Percentiles rank a stretch among this genome's conserved stretches.
Conservation (phyloP, 2,329 filamentous ascomycete genomes). For the Claviceps sorghi region DNA sequence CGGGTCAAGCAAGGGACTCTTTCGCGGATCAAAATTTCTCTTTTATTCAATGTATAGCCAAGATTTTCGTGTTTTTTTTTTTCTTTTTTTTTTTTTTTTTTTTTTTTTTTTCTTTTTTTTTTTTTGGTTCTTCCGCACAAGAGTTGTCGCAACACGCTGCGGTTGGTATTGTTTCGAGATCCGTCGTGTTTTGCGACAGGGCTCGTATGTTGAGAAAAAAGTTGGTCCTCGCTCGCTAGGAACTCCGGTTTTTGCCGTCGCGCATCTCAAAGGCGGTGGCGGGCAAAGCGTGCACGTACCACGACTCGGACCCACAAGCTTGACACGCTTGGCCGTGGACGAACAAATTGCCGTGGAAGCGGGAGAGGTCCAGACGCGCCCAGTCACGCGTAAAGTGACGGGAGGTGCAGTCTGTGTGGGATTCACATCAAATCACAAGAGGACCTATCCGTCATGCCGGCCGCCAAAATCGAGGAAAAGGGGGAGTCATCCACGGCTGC, state of each 20-base stretch:
- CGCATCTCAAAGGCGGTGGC: slow-evolving; percentile 14
- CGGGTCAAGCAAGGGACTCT: background rate
- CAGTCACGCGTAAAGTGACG: slow-evolving; percentile 23
- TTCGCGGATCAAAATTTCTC: too few relatives aligned
- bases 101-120: background rate
- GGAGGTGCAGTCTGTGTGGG: slow-evolving; percentile 3
- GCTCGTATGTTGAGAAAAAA: slow-evolving; percentile 7
- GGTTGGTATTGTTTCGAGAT: background rate
- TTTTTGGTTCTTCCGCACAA: too few relatives aligned
- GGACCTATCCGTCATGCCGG: slow-evolving; percentile 32
- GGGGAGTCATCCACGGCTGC: slow-evolving; percentile 49
- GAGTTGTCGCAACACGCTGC: background rate
- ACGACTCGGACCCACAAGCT: slow-evolving; percentile 2
- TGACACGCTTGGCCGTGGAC: background rate
- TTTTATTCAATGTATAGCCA: too few relatives aligned
- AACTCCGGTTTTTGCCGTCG: slow-evolving; percentile 5
- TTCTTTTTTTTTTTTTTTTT: too few relatives aligned
- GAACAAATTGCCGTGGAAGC: background rate
- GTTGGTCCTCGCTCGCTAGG: background rate
- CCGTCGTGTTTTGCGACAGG: background rate
- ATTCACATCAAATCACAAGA: slow-evolving; percentile 6
- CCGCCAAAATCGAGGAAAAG: slow-evolving; percentile 32
- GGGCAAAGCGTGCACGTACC: slow-evolving; percentile 15
- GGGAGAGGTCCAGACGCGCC: slow-evolving; percentile 17
- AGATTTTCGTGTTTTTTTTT: background rate